These are phyloP conservation scores for Apiosordaria backusii DNA, from an alignment of 495 filamentous ascomycete genomes.

Conservation along the genomic window DNA sequence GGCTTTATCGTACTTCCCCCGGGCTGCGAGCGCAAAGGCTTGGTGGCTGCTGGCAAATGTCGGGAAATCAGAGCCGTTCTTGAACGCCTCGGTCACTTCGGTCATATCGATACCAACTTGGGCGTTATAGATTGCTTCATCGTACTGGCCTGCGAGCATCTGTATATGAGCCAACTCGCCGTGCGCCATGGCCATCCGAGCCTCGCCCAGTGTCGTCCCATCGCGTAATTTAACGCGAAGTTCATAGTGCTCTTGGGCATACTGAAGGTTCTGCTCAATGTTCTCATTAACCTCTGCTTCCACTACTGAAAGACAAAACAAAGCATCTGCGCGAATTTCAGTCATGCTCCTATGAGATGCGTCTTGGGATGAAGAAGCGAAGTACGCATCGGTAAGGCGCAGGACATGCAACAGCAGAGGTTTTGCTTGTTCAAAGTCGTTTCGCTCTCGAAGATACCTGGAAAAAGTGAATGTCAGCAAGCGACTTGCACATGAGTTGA, in stretches of 20 bases:
- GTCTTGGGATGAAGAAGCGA: too few relatives aligned
- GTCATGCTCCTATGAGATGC: too few relatives aligned
- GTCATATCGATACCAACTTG: too few relatives aligned
- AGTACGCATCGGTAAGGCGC: background rate
- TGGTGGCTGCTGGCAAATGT: too few relatives aligned
- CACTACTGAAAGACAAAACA: too few relatives aligned
- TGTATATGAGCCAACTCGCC: constrained; percentile 3
- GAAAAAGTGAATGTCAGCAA: background rate
- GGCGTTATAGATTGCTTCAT: background rate
- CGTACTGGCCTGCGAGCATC: constrained; percentile 2
- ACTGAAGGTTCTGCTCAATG: background rate
- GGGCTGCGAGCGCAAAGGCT: too few relatives aligned
- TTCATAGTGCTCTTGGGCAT: background rate
- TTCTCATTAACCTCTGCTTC: background rate
- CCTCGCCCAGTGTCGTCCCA: background rate
- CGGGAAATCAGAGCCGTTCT: too few relatives aligned
- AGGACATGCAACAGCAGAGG: constrained; percentile 2
- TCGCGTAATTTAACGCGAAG: background rate
- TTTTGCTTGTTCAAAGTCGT: background rate
- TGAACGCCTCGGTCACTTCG: too few relatives aligned
- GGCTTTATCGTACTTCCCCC: too few relatives aligned
- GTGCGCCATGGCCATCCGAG: constrained; percentile 1
- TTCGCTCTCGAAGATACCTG: constrained; percentile 2
- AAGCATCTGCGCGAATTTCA: too few relatives aligned
- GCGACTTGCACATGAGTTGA: background rate